These are phyloP conservation scores for Plectranthus barbatus DNA, from an alignment of 257 asterid species.

Conservation along the genomic window DNA sequence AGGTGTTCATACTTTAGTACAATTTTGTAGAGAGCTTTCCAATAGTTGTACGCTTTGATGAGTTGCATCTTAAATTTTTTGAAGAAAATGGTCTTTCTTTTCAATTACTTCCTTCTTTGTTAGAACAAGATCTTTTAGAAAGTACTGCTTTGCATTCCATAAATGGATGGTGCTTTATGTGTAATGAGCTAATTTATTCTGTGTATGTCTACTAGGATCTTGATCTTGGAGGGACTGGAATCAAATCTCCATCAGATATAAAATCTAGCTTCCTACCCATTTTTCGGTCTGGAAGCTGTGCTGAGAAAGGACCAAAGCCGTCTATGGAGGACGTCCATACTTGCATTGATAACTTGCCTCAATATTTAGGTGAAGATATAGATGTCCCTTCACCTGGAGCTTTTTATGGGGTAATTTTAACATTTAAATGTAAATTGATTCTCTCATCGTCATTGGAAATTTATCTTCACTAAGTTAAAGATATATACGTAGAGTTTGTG, in stretches of 20 bases:
- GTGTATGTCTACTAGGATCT: slow-evolving; percentile 33
- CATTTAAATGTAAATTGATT: neutral
- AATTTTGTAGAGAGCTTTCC: neutral
- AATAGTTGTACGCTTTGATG: neutral
- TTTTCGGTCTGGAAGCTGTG: slow-evolving; percentile 75
- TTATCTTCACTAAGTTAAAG: too few species aligned
- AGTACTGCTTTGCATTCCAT: neutral
- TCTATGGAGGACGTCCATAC: slow-evolving; percentile 77
- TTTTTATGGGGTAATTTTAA: slow-evolving; percentile 58
- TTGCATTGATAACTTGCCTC: slow-evolving; percentile 57
- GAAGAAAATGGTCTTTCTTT: neutral
- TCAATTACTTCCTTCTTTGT: neutral
- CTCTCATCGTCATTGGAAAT: neutral
- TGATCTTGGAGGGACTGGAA: slow-evolving; percentile 26
- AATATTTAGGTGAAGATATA: slow-evolving; percentile 38
- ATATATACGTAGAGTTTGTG: neutral
- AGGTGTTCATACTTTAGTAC: neutral
- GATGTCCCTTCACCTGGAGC: slow-evolving; percentile 67
- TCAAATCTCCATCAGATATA: slow-evolving; percentile 42
- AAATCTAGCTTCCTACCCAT: slow-evolving; percentile 49
- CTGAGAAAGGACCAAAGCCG: slow-evolving; percentile 80
- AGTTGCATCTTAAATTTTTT: neutral
- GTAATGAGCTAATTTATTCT: slow-evolving; percentile 6
- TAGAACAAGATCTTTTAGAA: neutral
- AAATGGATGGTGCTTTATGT: neutral